Base-by-base conservation (phyloP, 371 early-diverging fungal species). In the Sanchytrium tribonematis region DNA sequence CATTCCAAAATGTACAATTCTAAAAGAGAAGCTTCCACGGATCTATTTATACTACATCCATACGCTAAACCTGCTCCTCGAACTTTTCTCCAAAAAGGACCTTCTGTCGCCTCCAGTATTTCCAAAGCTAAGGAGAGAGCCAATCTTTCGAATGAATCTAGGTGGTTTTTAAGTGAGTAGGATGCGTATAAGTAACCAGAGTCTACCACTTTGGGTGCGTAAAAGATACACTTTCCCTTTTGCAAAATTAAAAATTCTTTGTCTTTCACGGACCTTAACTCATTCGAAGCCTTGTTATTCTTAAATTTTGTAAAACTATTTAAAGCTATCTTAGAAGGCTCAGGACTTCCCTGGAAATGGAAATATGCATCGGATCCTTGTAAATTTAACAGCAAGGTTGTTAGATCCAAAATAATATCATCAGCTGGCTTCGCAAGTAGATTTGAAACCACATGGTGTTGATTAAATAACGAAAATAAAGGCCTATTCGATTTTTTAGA, bases 11-110 rank as follows among this genome's bases (percentile, higher is more conserved):
- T 48, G 48, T 48, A 48, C 22, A 48, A 48, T 48, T 48, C 48
- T 22, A 48, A 48, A 5, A 48, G 22, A 12, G 12, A 5, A 48
- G 31, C 12, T 29, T 68, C 68, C 29, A 30, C 30, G 5, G 68
- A 68, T 16, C 12, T 30, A 1, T 27, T 29, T 17, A 68, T 29
- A 31, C 27, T n/a, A 29, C 29, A 30, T n/a, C 22, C 12, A 29
- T 68, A 68, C 5, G 68, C 68, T 12, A 68, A 30, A 29, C 68
- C 68, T 29, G 12, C 27, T 17, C 68, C 68, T 30, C 68, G 1
- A 12, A 68, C 28, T 17, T 29, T 12, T 68, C 29, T 68, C 68
- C 68, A 68, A 30, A 68, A 68, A 29, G 68, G 68, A 16, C 68
- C 68, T 68, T 68, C 68, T 12, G 29, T 30, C 28, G 31, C 30